Conservation (phyloP, 2,329 filamentous ascomycete species). For the Leptographium wingfieldii region DNA sequence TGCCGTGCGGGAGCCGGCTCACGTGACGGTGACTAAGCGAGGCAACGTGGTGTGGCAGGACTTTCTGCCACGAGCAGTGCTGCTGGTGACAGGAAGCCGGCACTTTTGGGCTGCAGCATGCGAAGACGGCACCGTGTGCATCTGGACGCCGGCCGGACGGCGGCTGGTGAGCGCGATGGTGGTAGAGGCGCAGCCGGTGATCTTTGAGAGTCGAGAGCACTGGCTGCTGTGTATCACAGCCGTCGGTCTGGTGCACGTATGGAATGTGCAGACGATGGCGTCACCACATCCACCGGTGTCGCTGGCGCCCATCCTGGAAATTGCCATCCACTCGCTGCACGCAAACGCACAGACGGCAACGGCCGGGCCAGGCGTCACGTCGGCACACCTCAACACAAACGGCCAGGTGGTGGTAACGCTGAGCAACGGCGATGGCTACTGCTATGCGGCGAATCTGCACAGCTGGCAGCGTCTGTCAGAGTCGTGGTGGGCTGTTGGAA, state of each 20-base stretch:
- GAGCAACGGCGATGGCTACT: slow-evolving; percentile 88
- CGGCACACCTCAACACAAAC: slow-evolving; percentile 78
- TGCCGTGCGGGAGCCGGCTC: slow-evolving; percentile 61
- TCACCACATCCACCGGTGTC: slow-evolving; percentile 85
- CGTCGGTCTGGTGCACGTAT: slow-evolving; percentile 80
- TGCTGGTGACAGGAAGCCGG: slow-evolving; percentile 83
- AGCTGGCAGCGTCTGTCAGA: slow-evolving; percentile 94
- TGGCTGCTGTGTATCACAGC: slow-evolving; percentile 87
- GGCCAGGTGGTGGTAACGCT: slow-evolving; percentile 82
- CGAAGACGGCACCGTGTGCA: slow-evolving; percentile 80
- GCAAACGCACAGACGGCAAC: slow-evolving; percentile 65
- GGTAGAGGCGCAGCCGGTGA: slow-evolving; percentile 84
- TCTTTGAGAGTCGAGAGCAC: slow-evolving; percentile 78
- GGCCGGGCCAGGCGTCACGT: slow-evolving; percentile 71
- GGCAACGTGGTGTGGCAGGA: slow-evolving; percentile 85
- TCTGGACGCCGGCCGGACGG: slow-evolving; percentile 86
- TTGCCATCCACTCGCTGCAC: slow-evolving; percentile 67
- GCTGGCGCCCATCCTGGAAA: slow-evolving; percentile 75
- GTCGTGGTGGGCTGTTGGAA: slow-evolving; percentile 94
- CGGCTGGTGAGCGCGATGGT: slow-evolving; percentile 74
- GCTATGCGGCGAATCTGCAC: slow-evolving; percentile 75
- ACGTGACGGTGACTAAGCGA: slow-evolving; percentile 69
- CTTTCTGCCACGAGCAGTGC: slow-evolving; percentile 71
- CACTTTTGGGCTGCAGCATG: slow-evolving; percentile 88
- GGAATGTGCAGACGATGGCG: slow-evolving; percentile 75